Evolutionary conservation across 2,329 filamentous ascomycete genomes (phyloP).

Genomic region (Zasmidium cellare): DNA sequence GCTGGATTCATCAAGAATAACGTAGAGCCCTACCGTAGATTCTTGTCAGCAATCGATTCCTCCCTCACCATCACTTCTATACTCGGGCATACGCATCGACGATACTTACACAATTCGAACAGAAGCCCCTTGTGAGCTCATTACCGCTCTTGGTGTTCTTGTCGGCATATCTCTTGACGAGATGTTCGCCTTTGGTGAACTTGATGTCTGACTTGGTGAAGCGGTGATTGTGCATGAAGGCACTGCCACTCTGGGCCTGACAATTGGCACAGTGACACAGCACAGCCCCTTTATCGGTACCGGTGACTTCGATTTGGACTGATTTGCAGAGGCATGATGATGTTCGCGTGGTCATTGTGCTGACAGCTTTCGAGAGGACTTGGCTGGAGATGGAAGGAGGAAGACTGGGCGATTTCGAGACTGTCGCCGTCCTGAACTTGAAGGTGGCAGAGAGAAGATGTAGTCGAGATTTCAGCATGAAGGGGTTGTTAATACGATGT

Average conservation of each 20-base stretch:
- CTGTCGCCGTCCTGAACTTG: neutral
- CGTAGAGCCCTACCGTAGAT: conserved; percentile 18
- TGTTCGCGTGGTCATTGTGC: conserved; percentile 11
- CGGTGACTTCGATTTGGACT: conserved; percentile 26
- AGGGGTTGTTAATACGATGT: no score
- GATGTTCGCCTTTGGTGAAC: conserved; percentile 26
- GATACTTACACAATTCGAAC: conserved; percentile 28
- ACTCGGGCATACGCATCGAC: neutral
- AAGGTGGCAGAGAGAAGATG: no score
- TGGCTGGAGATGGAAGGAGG: conserved; percentile 1
- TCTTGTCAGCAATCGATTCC: neutral
- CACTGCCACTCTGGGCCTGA: conserved; percentile 23
- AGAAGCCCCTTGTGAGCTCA: conserved; percentile 29
- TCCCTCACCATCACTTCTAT: neutral
- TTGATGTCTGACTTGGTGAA: conserved; percentile 27
- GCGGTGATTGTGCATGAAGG: conserved; percentile 33
- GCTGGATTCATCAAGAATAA: conserved; percentile 24
- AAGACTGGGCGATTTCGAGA: neutral
- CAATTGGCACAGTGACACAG: conserved; percentile 34
- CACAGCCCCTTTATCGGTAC: conserved; percentile 31
- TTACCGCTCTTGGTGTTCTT: conserved; percentile 28
- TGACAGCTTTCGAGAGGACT: conserved; percentile 3
- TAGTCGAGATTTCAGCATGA: no score
- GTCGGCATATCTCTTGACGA: conserved; percentile 26
- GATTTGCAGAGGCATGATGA: conserved; percentile 30